Percentiles rank a stretch among this genome's conserved stretches.
These are phyloP conservation scores for Ogataea sp. DNA, from an alignment of 805 yeast genomes.

Conservation along the genomic window DNA sequence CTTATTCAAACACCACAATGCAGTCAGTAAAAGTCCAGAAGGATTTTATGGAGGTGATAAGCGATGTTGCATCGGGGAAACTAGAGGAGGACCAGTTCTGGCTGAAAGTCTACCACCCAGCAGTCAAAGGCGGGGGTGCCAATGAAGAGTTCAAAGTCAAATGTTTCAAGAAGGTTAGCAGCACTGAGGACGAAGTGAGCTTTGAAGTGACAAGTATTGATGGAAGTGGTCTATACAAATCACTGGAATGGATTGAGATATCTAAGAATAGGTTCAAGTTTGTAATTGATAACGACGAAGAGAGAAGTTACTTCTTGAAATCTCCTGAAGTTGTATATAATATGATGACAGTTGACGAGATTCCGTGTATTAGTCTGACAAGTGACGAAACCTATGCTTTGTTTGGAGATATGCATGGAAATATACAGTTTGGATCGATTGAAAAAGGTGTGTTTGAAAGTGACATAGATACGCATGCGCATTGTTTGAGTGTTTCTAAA, in stretches of 20 bases:
- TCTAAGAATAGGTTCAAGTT: background rate
- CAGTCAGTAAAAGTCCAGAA: conserved; percentile 9
- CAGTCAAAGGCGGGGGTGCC: background rate
- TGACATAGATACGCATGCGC: conserved; percentile 31
- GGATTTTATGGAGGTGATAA: conserved; percentile 10
- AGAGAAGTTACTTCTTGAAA: background rate
- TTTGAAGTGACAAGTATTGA: no score
- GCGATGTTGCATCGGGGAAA: conserved; percentile 6
- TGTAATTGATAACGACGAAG: background rate
- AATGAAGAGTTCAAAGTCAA: background rate
- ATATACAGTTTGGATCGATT: conserved; percentile 6
- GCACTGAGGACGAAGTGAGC: no score
- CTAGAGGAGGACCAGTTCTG: conserved; percentile 4
- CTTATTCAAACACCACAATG: background rate
- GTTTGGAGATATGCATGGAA: conserved; percentile 11
- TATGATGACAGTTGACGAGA: background rate
- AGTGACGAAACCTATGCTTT: conserved; percentile 4
- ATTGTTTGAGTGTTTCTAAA: conserved; percentile 36
- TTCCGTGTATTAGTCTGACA: conserved; percentile 4
- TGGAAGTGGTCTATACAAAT: no score
- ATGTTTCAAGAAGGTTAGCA: no score
- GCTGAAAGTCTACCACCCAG: conserved; percentile 3
- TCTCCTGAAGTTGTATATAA: background rate
- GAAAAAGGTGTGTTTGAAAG: background rate
- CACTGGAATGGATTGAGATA: background rate